A percentile compares a stretch with the other conserved stretches of the same genome.
Evolutionary conservation across 2,329 filamentous ascomycete species (phyloP).

Genomic region (Pseudogymnoascus sp.): DNA sequence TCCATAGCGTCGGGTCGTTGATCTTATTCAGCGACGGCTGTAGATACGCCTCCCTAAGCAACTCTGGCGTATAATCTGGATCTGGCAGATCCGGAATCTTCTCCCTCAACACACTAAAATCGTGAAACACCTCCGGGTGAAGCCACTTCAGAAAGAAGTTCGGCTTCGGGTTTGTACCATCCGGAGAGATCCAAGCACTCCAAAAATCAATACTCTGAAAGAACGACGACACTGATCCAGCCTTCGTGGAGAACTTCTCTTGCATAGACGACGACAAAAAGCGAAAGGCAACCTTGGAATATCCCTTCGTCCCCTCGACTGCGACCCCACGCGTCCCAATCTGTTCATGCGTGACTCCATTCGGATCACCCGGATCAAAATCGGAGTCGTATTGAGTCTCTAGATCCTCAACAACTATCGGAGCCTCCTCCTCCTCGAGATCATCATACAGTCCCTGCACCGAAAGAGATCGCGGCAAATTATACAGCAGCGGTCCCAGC

Average conservation of each 20-base stretch:
- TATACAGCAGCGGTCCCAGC: conserved; percentile 23
- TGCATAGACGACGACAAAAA: conserved; percentile 12
- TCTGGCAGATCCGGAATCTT: conserved; percentile 43
- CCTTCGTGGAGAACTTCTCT: background rate
- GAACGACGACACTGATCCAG: background rate
- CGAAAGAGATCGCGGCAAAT: conserved; percentile 25
- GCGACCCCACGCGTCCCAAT: conserved; percentile 11
- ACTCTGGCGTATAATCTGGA: conserved; percentile 39
- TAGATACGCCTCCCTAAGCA: conserved; percentile 43
- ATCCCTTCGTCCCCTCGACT: conserved; percentile 19
- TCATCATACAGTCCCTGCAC: conserved; percentile 21
- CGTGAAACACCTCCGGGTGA: conserved; percentile 49
- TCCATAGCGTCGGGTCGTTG: conserved; percentile 46
- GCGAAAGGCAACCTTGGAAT: conserved; percentile 15
- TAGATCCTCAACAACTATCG: conserved; percentile 21
- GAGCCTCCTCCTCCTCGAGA: background rate
- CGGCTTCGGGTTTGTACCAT: conserved; percentile 32
- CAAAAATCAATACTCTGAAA: conserved; percentile 20
- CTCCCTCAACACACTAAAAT: conserved; percentile 42
- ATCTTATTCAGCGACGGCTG: conserved; percentile 42
- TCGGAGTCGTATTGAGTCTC: conserved; percentile 28
- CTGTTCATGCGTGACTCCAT: conserved; percentile 19
- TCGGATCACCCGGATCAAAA: conserved; percentile 20
- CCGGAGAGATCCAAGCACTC: conserved; percentile 22
- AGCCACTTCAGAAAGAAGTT: conserved; percentile 43